phyloP scores from a whole-genome alignment of 352 stramenopile genomes.

The Phytophthora fragariae region DNA sequence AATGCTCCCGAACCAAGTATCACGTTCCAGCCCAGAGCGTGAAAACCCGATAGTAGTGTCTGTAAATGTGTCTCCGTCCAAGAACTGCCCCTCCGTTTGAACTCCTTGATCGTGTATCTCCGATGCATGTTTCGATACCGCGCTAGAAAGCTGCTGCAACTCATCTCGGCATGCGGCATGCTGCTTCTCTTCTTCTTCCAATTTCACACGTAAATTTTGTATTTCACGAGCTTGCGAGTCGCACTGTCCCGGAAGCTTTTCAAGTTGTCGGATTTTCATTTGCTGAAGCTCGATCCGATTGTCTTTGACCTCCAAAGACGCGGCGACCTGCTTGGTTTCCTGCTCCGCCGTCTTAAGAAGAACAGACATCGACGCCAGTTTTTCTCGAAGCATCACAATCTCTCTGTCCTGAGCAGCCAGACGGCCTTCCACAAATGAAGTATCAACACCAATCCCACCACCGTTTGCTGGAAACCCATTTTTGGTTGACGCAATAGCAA shows the following conservation, averaged over 20 bases:
- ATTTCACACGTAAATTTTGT: constrained; percentile 46
- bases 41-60: constrained; percentile 16
- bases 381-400: constrained; percentile 76
- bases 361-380: constrained; percentile 70
- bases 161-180: constrained; percentile 56
- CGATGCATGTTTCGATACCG: constrained; percentile 16
- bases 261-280: constrained; percentile 66
- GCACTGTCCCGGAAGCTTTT: constrained; percentile 64
- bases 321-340: constrained; percentile 62
- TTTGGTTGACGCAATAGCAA: constrained; percentile 17
- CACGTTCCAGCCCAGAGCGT: constrained; percentile 27
- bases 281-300: constrained; percentile 78
- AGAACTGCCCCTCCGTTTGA: constrained; percentile 59
- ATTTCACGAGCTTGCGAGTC: constrained; percentile 58
- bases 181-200: constrained; percentile 59
- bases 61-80: constrained; percentile 15
- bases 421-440: constrained; percentile 66
- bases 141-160: constrained; percentile 36
- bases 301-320: constrained; percentile 79
- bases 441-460: constrained; percentile 5
- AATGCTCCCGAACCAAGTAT: constrained; percentile 40
- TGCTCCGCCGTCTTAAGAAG: constrained; percentile 70
- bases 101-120: constrained; percentile 42
- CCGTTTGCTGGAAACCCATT: constrained; percentile 21
- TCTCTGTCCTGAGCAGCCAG: constrained; percentile 72